Conservation (phyloP, 2,329 filamentous ascomycete species). For the Lachnellula suecica region DNA sequence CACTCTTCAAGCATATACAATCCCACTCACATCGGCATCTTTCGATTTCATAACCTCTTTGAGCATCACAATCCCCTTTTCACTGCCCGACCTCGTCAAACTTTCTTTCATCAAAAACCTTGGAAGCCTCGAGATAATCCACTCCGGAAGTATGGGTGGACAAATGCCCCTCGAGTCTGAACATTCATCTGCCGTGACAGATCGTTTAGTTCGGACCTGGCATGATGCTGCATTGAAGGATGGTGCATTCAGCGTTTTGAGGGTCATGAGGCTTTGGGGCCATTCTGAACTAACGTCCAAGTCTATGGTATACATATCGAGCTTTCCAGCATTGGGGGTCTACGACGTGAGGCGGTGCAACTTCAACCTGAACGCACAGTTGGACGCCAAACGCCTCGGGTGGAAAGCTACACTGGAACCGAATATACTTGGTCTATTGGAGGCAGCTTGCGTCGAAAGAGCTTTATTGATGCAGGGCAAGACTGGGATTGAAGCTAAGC, state of each 20-base stretch:
- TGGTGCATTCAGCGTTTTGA: constrained; percentile 29
- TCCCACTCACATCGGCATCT: constrained; percentile 25
- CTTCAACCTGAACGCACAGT: constrained; percentile 11
- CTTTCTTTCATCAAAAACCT: constrained; percentile 32
- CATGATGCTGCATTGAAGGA: constrained; percentile 23
- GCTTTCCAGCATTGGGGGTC: constrained; percentile 31
- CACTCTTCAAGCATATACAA: constrained; percentile 25
- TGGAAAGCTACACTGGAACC: constrained; percentile 22
- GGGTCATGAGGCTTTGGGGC: constrained; percentile 32
- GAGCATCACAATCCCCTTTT: constrained; percentile 28
- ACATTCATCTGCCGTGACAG: constrained; percentile 16
- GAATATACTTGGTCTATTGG: constrained; percentile 18
- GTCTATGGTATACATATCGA: constrained; percentile 30
- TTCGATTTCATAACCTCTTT: constrained; percentile 33
- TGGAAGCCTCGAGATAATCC: constrained; percentile 30
- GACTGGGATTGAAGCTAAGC: constrained; percentile 1
- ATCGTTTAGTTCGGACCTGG: constrained; percentile 34
- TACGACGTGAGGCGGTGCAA: constrained; percentile 29
- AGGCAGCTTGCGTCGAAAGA: constrained; percentile 23
- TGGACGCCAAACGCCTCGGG: constrained; percentile 16
- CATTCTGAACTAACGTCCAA: constrained; percentile 27
- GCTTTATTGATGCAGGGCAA: constrained; percentile 12
- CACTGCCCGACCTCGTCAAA: constrained; percentile 28
- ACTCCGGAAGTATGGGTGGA: too few species aligned
- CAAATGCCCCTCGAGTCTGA: background rate